A percentile compares a stretch with the other conserved stretches of the same genome.
Conservation (phyloP, 129 eudicot genomes). For the Ambrosia artemisiifolia region DNA sequence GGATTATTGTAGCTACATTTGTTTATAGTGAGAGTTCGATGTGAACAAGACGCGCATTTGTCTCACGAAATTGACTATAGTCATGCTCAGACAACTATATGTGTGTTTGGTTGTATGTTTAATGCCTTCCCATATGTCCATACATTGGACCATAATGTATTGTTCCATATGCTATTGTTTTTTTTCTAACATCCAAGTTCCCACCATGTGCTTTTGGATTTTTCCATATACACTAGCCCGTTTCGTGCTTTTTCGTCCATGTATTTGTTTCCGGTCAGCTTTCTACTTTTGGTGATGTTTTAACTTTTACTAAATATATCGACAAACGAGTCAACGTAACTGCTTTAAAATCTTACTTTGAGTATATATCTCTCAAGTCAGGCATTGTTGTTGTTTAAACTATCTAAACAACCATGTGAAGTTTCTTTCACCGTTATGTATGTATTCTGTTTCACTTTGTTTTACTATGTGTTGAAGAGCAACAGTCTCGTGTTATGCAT, state of each 20-base stretch:
- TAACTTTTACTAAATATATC: background rate
- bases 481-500: background rate
- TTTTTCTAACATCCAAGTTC: slow-evolving; percentile 19
- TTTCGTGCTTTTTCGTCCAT: slow-evolving; percentile 12
- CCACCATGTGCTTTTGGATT: slow-evolving; percentile 31
- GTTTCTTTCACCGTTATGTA: background rate
- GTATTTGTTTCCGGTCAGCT: slow-evolving; percentile 30
- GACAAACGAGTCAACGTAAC: background rate
- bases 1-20: background rate
- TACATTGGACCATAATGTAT: slow-evolving; percentile 45
- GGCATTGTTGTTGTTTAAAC: background rate
- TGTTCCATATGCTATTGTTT: slow-evolving; percentile 41
- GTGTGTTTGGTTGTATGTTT: slow-evolving; percentile 17
- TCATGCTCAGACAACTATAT: slow-evolving; percentile 27
- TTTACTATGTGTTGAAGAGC: background rate
- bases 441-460: background rate
- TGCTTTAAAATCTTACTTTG: background rate
- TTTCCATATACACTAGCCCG: slow-evolving; percentile 21
- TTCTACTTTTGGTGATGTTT: slow-evolving; percentile 10
- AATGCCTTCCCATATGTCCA: slow-evolving; percentile 33
- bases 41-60: slow-evolving; percentile 5
- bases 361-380: background rate
- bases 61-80: slow-evolving; percentile 5
- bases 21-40: slow-evolving; percentile 1
- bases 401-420: background rate